phyloP scores from a whole-genome alignment of 345 rosid species.

The Brassica nigra region DNA sequence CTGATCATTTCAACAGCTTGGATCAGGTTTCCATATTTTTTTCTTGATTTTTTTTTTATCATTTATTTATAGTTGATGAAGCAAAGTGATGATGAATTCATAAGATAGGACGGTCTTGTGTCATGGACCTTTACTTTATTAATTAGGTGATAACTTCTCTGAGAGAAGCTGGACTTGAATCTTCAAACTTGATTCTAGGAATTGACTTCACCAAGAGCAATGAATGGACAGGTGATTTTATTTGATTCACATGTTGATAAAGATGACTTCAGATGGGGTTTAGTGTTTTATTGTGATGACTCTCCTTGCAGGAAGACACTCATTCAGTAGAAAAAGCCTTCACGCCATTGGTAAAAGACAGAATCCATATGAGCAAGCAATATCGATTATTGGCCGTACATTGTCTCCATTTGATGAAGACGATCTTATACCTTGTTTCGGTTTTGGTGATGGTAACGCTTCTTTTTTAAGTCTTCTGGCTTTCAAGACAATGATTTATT shows the following conservation, averaged over 20 bases:
- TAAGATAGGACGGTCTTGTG: not conserved
- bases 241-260: conserved; percentile 37
- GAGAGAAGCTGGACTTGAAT: conserved; percentile 75
- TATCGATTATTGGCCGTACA: conserved; percentile 86
- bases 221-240: conserved; percentile 83
- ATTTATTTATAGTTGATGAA: not conserved
- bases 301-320: conserved; percentile 59
- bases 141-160: conserved; percentile 67
- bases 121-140: not conserved
- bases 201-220: conserved; percentile 98
- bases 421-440: conserved; percentile 92
- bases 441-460: conserved; percentile 91
- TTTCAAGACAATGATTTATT: not conserved
- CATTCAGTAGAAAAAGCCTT: conserved; percentile 80
- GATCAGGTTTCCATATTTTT: conserved; percentile 61
- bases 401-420: conserved; percentile 94
- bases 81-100: not conserved
- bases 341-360: conserved; percentile 62
- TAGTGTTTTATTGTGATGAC: not conserved
- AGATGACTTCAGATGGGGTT: not conserved
- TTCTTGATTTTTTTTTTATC: not conserved
- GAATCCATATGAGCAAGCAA: conserved; percentile 94
- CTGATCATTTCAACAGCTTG: conserved; percentile 68
- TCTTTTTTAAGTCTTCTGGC: not conserved
- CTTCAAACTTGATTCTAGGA: conserved; percentile 92